Percentiles rank a stretch among this genome's conserved stretches.
These are phyloP conservation scores for Elaeis oleifera DNA, from an alignment of 202 grass and related monocot species.

Conservation along the genomic window DNA sequence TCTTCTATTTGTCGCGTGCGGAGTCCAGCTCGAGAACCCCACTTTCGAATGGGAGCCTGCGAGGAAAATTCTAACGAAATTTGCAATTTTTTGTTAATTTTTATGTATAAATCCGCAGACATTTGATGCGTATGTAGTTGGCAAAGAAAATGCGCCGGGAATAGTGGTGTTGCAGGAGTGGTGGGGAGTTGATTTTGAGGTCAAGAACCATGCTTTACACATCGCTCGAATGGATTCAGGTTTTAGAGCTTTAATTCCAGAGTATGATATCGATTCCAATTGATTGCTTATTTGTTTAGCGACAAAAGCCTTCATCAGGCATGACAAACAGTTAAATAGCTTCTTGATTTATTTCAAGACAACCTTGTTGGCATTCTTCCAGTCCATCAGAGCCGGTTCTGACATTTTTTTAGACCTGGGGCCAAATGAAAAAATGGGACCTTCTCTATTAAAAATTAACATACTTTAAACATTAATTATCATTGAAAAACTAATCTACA, in stretches of 20 bases:
- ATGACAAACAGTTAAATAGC: too few relatives aligned
- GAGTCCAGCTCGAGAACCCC: neutral
- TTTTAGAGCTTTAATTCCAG: constrained; percentile 89
- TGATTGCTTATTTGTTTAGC: too few relatives aligned
- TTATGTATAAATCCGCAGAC: constrained; percentile 27
- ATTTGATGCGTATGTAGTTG: constrained; percentile 83
- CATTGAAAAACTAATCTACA: too few relatives aligned
- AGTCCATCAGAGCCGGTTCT: too few relatives aligned
- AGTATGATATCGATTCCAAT: constrained; percentile 38
- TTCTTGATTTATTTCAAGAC: too few relatives aligned
- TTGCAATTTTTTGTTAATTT: constrained; percentile 1
- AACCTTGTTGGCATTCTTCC: too few relatives aligned
- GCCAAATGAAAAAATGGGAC: too few relatives aligned
- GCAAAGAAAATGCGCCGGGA: constrained; percentile 89
- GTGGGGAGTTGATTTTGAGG: constrained; percentile 95
- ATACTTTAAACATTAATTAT: too few relatives aligned
- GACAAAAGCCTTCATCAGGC: too few relatives aligned
- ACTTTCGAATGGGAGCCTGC: neutral
- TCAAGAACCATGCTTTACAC: constrained; percentile 81
- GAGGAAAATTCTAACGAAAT: neutral
- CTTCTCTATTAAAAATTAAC: too few relatives aligned
- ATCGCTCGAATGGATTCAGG: constrained; percentile 79
- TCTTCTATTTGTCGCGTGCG: neutral
- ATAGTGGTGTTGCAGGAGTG: constrained; percentile 95
- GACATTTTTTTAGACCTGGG: too few relatives aligned